These are phyloP conservation scores for Penicillium angulare DNA, from an alignment of 495 filamentous ascomycete genomes.

Conservation along the genomic window DNA sequence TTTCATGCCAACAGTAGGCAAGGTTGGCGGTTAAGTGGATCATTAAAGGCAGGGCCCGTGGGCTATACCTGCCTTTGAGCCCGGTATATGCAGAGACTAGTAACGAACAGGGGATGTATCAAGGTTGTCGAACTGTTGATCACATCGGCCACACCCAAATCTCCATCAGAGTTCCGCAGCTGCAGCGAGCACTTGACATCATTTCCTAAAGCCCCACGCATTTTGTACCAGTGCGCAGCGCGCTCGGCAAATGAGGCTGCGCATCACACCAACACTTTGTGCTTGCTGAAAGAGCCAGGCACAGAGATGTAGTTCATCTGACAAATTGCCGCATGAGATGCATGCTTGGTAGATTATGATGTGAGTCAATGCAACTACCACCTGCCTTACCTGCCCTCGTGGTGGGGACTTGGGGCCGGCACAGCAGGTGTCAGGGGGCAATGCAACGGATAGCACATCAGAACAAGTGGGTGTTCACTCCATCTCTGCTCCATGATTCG, in stretches of 20 bases:
- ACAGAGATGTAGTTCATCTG: conserved; percentile 22
- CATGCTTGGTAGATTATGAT: background rate
- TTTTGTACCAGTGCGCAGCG: conserved; percentile 12
- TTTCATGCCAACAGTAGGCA: conserved; percentile 24
- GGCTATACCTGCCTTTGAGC: conserved; percentile 17
- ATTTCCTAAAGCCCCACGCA: conserved; percentile 10
- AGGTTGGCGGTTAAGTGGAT: conserved; percentile 36
- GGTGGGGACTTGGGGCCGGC: conserved; percentile 9
- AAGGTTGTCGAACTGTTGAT: conserved; percentile 21
- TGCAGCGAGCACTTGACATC: conserved; percentile 35
- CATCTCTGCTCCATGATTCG: background rate
- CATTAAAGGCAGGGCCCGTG: conserved; percentile 20
- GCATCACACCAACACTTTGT: conserved; percentile 26
- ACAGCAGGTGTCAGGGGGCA: conserved; percentile 6
- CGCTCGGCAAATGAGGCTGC: conserved; percentile 27
- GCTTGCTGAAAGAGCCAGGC: conserved; percentile 25
- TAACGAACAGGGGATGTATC: conserved; percentile 11
- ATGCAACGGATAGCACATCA: background rate
- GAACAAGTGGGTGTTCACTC: background rate
- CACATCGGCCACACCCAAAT: conserved; percentile 14
- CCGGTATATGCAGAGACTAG: conserved; percentile 7
- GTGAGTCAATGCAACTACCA: conserved; percentile 3
- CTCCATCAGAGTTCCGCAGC: conserved; percentile 28
- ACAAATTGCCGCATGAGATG: conserved; percentile 17
- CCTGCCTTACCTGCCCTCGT: conserved; percentile 9